Evolutionary conservation across 1,139 yeast species (phyloP).

Genomic region (Taphrina pruni): DNA sequence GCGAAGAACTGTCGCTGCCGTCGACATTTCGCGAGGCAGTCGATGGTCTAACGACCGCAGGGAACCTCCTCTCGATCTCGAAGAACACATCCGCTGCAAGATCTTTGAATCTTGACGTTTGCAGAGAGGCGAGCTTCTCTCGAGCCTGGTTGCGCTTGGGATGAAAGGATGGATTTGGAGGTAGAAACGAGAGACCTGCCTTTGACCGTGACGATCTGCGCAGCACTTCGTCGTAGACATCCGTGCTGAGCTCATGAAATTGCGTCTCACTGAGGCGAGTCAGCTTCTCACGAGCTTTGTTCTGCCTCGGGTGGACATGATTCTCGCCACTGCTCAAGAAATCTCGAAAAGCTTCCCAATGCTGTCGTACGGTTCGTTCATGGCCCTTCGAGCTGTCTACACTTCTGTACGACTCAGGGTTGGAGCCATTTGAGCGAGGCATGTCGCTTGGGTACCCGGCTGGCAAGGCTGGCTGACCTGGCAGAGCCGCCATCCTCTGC

Average conservation of each 20-base stretch:
- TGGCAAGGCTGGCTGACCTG: slow-evolving; percentile 8
- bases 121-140: slow-evolving; percentile 84
- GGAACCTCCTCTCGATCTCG: slow-evolving; percentile 82
- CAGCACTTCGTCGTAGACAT: slow-evolving; percentile 86
- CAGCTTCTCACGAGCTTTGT: slow-evolving; percentile 83
- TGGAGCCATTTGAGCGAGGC: slow-evolving; percentile 13
- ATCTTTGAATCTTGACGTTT: slow-evolving; percentile 82
- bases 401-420: slow-evolving; percentile 3
- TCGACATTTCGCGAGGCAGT: not conserved
- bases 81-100: slow-evolving; percentile 85
- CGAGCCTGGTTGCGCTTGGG: slow-evolving; percentile 96
- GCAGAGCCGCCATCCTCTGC: slow-evolving; percentile 10
- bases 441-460: slow-evolving; percentile 7
- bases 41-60: slow-evolving; percentile 52
- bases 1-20: not conserved
- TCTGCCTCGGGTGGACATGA: slow-evolving; percentile 25
- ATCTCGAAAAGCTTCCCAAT: slow-evolving; percentile 25
- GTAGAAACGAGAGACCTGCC: slow-evolving; percentile 51
- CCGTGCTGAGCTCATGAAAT: slow-evolving; percentile 85
- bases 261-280: slow-evolving; percentile 81
- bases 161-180: slow-evolving; percentile 78
- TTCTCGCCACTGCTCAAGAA: slow-evolving; percentile 23
- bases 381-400: not conserved
- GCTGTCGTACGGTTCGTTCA: slow-evolving; percentile 14
- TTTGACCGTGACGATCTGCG: slow-evolving; percentile 58